Base-by-base conservation (phyloP, 768 basidiomycete species). In the Lentinula aciculospora region DNA sequence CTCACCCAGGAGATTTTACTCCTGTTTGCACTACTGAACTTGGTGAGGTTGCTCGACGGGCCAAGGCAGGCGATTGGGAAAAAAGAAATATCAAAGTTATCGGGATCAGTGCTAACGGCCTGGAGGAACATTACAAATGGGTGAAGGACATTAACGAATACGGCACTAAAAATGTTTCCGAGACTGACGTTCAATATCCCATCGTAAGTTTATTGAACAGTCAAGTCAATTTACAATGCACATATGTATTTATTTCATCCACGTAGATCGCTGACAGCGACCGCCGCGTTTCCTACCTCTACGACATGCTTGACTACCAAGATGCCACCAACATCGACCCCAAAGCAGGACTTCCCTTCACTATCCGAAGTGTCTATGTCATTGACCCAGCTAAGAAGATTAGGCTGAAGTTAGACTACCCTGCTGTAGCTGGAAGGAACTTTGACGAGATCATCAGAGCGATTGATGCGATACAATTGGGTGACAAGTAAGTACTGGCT, bases 301-400 rank as follows among this genome's bases (percentile, higher is more conserved):
- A 97, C 68, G 95, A 97, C 69, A 98, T 98, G 96, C 80, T 98
- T 58, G 97, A 98, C 71, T 81, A 89, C 68, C 92, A 94, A 72
- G 97, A 99, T 73, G 82, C 87, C 42, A 95, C 94, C 56, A 99
- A 93, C 74, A 80, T 82, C 36, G 89, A 92, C 69, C 75, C 74
- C 36, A 92, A 91, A 72, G 17, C 51, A 27, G 92, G 94, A 47
- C 80, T 98, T 44, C 97, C 97, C 21, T 94, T 98, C 79, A 99
- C 97, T 48, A 85, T 99, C 73, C 89, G 97, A 60, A 97, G 94
- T 7, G 97, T 99, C 60, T 99, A 96, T 73, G 76, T 99, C 63
- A 93, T 99, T 67, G 97, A 99, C 76, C 95, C 97, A 45, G 93
- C 92, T 76, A 94, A 97, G 77, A 81, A 84, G 66, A 97, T 99